Evolutionary conservation across 257 asterid genomes (phyloP).

Genomic region (Solanum sitiens): DNA sequence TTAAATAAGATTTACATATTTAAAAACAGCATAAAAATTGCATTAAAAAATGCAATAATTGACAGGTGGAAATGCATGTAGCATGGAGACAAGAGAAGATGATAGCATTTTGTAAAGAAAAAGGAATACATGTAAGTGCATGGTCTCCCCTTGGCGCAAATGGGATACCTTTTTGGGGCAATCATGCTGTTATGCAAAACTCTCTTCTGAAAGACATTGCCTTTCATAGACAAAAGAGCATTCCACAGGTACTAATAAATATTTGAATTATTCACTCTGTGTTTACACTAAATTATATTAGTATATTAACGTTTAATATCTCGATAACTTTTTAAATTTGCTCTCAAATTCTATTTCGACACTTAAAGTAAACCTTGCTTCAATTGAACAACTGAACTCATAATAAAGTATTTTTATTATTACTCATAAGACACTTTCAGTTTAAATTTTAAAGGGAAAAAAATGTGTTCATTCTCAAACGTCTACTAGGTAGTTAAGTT

Average conservation of each 20-base stretch:
- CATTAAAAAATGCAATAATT: too few species aligned
- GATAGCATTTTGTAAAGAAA: conserved; percentile 26
- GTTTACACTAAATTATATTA: background rate
- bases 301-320: too few species aligned
- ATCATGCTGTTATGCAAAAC: conserved; percentile 25
- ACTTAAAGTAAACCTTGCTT: too few species aligned
- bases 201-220: conserved; percentile 30
- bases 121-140: conserved; percentile 27
- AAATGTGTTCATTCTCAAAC: background rate
- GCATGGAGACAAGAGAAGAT: conserved; percentile 48
- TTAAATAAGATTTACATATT: too few species aligned
- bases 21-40: fast-evolving
- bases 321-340: too few species aligned
- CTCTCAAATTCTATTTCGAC: too few species aligned
- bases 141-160: conserved; percentile 49
- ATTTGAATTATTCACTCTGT: background rate
- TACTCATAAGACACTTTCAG: background rate
- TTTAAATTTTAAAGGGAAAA: too few species aligned
- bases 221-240: conserved; percentile 13
- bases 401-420: too few species aligned
- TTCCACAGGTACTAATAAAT: conserved; percentile 26
- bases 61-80: conserved; percentile 51
- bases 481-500: too few species aligned
- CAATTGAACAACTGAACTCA: background rate
- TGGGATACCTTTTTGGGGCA: conserved; percentile 32